phyloP scores from a whole-genome alignment of 1,284 basidiomycete species.

The Tylopilus sp. region DNA sequence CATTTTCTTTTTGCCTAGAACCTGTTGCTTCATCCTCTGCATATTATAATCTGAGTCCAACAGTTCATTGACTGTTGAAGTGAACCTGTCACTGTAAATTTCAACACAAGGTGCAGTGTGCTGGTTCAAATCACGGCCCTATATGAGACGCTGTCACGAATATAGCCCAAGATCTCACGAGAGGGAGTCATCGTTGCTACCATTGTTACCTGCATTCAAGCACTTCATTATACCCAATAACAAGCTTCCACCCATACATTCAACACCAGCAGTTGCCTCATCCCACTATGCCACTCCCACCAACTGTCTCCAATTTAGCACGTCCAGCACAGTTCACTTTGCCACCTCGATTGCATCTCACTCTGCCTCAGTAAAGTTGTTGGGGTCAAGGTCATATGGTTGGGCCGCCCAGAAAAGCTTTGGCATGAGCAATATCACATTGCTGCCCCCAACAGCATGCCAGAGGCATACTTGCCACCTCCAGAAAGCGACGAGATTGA shows the following conservation, averaged over 20 bases:
- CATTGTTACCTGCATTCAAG: conserved; percentile 65
- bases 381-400: conserved; percentile 33
- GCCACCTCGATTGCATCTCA: conserved; percentile 61
- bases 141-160: conserved; percentile 73
- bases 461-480: conserved; percentile 49
- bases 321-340: conserved; percentile 63
- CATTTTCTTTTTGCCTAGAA: no score
- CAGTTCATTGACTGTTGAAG: not conserved
- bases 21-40: no score
- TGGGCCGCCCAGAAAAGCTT: conserved; percentile 46
- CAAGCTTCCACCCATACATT: conserved; percentile 48
- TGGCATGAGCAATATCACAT: conserved; percentile 54
- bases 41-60: no score
- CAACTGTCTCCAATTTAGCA: conserved; percentile 49
- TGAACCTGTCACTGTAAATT: not conserved
- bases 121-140: conserved; percentile 31
- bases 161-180: conserved; percentile 74
- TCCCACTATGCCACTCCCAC: conserved; percentile 43
- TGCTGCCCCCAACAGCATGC: conserved; percentile 47
- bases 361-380: conserved; percentile 40
- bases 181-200: conserved; percentile 70
- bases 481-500: conserved; percentile 39
- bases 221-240: conserved; percentile 45
- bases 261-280: conserved; percentile 54
- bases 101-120: not conserved